These are phyloP conservation scores for Punctularia strigosozonata DNA, from an alignment of 768 basidiomycete species.

Conservation along the genomic window DNA sequence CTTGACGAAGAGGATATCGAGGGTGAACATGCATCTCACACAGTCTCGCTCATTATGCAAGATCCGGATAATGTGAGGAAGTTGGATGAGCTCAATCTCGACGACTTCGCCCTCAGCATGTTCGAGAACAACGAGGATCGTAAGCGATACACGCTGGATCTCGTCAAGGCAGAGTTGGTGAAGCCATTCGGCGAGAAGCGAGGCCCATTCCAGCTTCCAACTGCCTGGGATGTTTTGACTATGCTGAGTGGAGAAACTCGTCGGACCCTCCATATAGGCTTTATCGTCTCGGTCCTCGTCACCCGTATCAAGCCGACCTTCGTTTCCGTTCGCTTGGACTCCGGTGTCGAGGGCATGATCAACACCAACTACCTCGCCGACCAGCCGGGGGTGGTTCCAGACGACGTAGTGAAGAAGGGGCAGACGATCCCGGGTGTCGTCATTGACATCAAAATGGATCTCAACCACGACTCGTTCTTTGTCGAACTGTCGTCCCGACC, in stretches of 20 bases:
- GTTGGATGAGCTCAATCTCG: conserved; percentile 82
- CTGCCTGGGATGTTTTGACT: conserved; percentile 73
- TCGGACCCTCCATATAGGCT: conserved; percentile 62
- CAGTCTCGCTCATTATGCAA: conserved; percentile 77
- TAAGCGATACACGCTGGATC: conserved; percentile 82
- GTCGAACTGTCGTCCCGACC: conserved; percentile 69
- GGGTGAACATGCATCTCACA: conserved; percentile 84
- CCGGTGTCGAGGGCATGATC: conserved; percentile 82
- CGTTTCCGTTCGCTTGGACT: conserved; percentile 74
- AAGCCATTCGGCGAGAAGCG: conserved; percentile 73
- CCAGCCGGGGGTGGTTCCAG: conserved; percentile 22
- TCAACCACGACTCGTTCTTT: conserved; percentile 47
- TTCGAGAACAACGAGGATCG: conserved; percentile 72
- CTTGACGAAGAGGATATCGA: conserved; percentile 96
- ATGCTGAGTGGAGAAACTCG: conserved; percentile 93
- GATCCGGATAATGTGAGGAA: conserved; percentile 71
- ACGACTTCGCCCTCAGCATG: conserved; percentile 92
- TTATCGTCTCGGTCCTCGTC: conserved; percentile 71
- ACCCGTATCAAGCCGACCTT: conserved; percentile 37
- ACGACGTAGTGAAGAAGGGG: conserved; percentile 55
- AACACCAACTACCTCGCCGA: conserved; percentile 47
- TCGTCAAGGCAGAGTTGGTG: conserved; percentile 80
- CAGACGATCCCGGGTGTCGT: conserved; percentile 76
- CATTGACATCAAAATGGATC: conserved; percentile 53
- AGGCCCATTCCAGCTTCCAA: conserved; percentile 46